phyloP scores from a whole-genome alignment of 306 rosid species.

The Rubus idaeus region DNA sequence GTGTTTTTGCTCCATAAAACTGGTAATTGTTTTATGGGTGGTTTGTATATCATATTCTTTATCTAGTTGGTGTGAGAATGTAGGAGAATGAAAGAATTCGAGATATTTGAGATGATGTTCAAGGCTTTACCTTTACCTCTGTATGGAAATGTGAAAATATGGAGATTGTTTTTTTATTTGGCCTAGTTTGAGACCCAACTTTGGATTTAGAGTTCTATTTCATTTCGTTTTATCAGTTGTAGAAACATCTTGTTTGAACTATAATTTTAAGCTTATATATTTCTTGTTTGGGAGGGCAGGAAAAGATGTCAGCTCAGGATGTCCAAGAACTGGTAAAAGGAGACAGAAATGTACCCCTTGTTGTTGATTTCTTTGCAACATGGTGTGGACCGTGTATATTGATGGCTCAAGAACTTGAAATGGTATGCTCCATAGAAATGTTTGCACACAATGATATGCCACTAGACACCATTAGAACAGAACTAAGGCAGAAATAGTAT shows the following conservation, averaged over 20 bases:
- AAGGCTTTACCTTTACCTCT: neutral
- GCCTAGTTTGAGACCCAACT: neutral
- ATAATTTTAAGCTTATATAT: slow-evolving; percentile 15
- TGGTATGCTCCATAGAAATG: slow-evolving; percentile 44
- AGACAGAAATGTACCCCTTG: slow-evolving; percentile 76
- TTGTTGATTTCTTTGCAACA: slow-evolving; percentile 87
- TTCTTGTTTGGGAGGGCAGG: slow-evolving; percentile 51
- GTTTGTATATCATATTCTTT: neutral
- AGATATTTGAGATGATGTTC: neutral
- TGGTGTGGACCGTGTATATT: slow-evolving; percentile 98
- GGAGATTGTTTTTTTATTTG: neutral
- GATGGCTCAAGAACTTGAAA: slow-evolving; percentile 98
- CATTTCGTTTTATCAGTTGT: neutral
- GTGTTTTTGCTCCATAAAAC: neutral
- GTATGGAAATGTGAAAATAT: neutral
- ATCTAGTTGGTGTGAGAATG: neutral
- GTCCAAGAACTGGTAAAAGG: slow-evolving; percentile 89
- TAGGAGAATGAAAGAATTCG: neutral
- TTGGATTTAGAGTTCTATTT: neutral
- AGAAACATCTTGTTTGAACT: neutral
- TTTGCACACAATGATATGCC: neutral
- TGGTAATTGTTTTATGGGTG: neutral
- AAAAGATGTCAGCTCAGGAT: slow-evolving; percentile 76
- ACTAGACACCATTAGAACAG: neutral
- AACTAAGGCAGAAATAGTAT: neutral